These are phyloP conservation scores for Penicillium glabrum DNA, from an alignment of 2,329 filamentous ascomycete genomes.

Conservation along the genomic window DNA sequence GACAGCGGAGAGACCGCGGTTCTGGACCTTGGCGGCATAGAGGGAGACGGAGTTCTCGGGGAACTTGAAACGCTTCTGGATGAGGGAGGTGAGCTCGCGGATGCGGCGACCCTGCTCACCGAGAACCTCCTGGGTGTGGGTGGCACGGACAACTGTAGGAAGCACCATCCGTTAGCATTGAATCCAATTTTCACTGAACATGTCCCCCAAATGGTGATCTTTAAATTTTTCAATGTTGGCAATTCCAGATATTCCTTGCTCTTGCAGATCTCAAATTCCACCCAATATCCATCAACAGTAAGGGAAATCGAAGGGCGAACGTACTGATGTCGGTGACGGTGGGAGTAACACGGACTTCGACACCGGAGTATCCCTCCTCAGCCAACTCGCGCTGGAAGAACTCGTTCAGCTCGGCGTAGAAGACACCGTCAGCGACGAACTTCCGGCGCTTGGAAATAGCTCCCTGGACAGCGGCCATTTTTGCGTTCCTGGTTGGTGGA, in stretches of 20 bases:
- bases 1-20: constrained; percentile 98
- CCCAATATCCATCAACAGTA: constrained; percentile 16
- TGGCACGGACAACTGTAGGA: constrained; percentile 83
- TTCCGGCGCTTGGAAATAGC: constrained; percentile 58
- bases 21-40: constrained; percentile 99
- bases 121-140: constrained; percentile 99
- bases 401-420: constrained; percentile 99
- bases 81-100: constrained; percentile 98
- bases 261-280: constrained; percentile 12
- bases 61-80: constrained; percentile 99
- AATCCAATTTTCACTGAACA: constrained; percentile 8
- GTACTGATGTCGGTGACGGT: constrained; percentile 98
- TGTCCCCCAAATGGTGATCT: constrained; percentile 4
- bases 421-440: constrained; percentile 97
- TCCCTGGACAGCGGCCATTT: constrained; percentile 53
- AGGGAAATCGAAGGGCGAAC: constrained; percentile 31
- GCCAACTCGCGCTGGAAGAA: constrained; percentile 99
- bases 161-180: constrained; percentile 34
- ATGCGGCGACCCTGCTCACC: constrained; percentile 99
- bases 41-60: constrained; percentile 99
- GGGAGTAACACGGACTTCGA: constrained; percentile 99
- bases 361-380: constrained; percentile 99
- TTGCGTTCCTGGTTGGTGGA: constrained; percentile 40
- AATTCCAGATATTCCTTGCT: constrained; percentile 6
- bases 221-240: constrained; percentile 3